Percentiles rank a stretch among this genome's conserved stretches.
These are phyloP conservation scores for Penicillium corylophilum DNA, from an alignment of 2,329 filamentous ascomycete genomes.

Conservation along the genomic window DNA sequence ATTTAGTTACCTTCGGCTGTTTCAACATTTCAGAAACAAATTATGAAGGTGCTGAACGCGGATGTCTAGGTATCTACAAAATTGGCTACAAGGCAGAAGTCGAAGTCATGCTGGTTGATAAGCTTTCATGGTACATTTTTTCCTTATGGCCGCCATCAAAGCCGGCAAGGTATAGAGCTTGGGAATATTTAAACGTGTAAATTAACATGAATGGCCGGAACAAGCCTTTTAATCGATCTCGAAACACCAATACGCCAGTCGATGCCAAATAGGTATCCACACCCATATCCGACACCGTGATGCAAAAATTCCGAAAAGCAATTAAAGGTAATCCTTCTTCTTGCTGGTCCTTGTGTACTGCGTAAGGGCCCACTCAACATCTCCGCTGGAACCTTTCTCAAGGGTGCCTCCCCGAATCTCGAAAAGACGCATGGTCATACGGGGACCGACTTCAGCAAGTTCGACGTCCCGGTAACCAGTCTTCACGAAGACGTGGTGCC, in stretches of 20 bases:
- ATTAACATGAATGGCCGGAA: conserved; percentile 18
- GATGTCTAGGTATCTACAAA: too few relatives aligned
- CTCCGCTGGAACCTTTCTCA: conserved; percentile 85
- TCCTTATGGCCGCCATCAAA: not conserved
- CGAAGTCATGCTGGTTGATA: not conserved
- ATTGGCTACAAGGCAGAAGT: too few relatives aligned
- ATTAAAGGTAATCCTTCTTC: conserved; percentile 90
- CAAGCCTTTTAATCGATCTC: conserved; percentile 18
- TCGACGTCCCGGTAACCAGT: conserved; percentile 89
- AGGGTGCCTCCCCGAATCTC: conserved; percentile 89
- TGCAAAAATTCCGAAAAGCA: conserved; percentile 10
- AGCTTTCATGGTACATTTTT: not conserved
- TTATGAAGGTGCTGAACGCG: too few relatives aligned
- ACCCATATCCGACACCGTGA: conserved; percentile 16
- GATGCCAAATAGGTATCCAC: conserved; percentile 19
- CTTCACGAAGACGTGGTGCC: conserved; percentile 90
- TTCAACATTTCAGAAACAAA: too few relatives aligned
- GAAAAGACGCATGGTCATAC: conserved; percentile 97
- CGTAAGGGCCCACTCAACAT: conserved; percentile 93
- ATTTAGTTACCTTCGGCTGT: too few relatives aligned
- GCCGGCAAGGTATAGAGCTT: conserved; percentile 20
- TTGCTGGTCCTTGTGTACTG: conserved; percentile 90
- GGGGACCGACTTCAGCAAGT: conserved; percentile 82
- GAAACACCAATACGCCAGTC: conserved; percentile 35
- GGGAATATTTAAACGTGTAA: conserved; percentile 19